Evolutionary conservation across 805 yeast genomes (phyloP).

Genomic region (Metschnikowia proteae): DNA sequence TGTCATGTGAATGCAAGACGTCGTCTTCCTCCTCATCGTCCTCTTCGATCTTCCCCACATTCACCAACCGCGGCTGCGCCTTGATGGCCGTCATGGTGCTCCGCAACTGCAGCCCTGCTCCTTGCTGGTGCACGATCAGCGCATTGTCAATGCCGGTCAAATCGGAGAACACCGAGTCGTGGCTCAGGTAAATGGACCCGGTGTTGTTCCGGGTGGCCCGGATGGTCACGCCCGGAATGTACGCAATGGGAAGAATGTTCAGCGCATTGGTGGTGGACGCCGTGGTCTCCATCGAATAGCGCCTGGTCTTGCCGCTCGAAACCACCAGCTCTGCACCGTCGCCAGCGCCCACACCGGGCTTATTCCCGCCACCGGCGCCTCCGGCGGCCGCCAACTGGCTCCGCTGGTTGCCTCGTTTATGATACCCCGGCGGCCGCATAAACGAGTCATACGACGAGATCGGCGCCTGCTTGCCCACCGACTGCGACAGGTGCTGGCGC

Average conservation of each 20-base stretch:
- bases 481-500: conserved; percentile 6
- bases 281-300: conserved; percentile 54
- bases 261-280: conserved; percentile 72
- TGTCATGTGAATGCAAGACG: conserved; percentile 4
- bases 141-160: conserved; percentile 44
- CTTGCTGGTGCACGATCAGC: conserved; percentile 39
- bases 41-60: conserved; percentile 46
- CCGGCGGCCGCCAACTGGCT: neutral
- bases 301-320: conserved; percentile 14
- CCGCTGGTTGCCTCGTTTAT: conserved; percentile 7
- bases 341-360: neutral
- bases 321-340: neutral
- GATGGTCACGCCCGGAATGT: conserved; percentile 88
- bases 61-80: conserved; percentile 70
- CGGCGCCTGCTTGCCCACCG: conserved; percentile 19
- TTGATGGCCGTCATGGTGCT: conserved; percentile 69
- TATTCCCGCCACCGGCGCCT: neutral
- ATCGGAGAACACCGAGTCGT: conserved; percentile 41
- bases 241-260: conserved; percentile 86
- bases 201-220: conserved; percentile 46
- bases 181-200: conserved; percentile 43
- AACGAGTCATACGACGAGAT: conserved; percentile 42
- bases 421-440: conserved; percentile 34
- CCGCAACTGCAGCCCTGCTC: conserved; percentile 30
- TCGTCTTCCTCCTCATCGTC: conserved; percentile 34